phyloP scores from a whole-genome alignment of 2,329 filamentous ascomycete species.

The Daldinia sp. region DNA sequence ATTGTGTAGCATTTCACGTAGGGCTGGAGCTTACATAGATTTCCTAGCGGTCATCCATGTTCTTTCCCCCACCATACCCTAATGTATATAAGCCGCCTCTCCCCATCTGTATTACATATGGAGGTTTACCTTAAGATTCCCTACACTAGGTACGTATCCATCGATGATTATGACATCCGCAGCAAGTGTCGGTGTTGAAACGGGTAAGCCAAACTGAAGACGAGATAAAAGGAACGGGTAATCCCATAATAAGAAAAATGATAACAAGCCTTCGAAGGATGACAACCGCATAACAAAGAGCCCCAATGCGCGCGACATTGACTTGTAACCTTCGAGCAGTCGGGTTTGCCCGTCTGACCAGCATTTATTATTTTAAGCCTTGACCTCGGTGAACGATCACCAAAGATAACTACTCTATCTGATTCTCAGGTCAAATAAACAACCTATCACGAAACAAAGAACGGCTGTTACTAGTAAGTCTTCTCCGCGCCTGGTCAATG shows the following conservation, averaged over 20 bases:
- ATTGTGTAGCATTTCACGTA: slow-evolving; percentile 14
- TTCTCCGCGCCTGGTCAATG: slow-evolving; percentile 32
- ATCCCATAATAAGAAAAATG: slow-evolving; percentile 12
- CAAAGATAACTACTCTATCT: slow-evolving; percentile 14
- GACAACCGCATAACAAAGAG: slow-evolving; percentile 17
- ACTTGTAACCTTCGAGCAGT: slow-evolving; percentile 24
- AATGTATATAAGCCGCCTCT: slow-evolving; percentile 15
- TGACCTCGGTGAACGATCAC: slow-evolving; percentile 37
- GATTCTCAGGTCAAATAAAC: slow-evolving; percentile 12
- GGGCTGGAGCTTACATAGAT: slow-evolving; percentile 18
- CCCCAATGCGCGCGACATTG: slow-evolving; percentile 28
- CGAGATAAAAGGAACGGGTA: background rate
- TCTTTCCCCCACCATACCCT: slow-evolving; percentile 8
- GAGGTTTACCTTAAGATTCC: slow-evolving; percentile 22
- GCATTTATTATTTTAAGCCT: slow-evolving; percentile 38
- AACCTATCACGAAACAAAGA: slow-evolving; percentile 24
- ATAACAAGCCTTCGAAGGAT: slow-evolving; percentile 15
- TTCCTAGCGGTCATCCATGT: slow-evolving; percentile 9
- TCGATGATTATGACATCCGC: slow-evolving; percentile 34
- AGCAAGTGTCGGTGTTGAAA: slow-evolving; percentile 32
- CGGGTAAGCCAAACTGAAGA: slow-evolving; percentile 21
- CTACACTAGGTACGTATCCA: slow-evolving; percentile 9
- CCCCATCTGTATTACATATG: slow-evolving; percentile 5
- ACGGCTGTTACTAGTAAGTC: slow-evolving; percentile 31
- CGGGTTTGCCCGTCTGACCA: slow-evolving; percentile 42